Base-by-base conservation (phyloP, 257 asterid genomes). In the Nicotiana undulata region DNA sequence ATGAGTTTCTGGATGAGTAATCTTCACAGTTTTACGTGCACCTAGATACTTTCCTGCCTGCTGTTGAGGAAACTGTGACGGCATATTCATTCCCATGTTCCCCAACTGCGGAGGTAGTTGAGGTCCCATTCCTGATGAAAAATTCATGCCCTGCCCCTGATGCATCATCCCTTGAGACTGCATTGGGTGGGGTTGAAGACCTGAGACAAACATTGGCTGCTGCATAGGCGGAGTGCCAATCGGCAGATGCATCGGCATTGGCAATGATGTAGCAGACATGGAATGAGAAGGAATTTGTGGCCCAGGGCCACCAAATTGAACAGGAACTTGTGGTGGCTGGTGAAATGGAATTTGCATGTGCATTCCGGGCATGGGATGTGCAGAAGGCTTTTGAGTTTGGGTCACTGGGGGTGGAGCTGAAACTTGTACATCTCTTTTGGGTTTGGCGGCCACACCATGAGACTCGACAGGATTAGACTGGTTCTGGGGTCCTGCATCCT, bases 1-100 rank as follows among this genome's bases (percentile, higher is more conserved):
- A 81, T 90, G 94, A 80, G 98, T 93, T 0, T 91, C 95, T 22
- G 98, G 98, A 83, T 96, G 95, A 59, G 97, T 93, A 70, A 96
- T 93, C 90, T 96, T 96, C 83, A 94, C 96, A 66, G 92, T 67
- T 87, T 91, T 96, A 61, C 95, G 93, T 51, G 89, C 78, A 81
- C 86, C 79, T 9, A 86, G 79, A 77, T 52, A 89, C 60, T 85
- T 90, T 8, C 81, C 93, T 76, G 90, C 86, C 82, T 84, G 97
- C 84, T 89, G 98, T 76, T 88, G 97, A 76, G 92, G 87, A 84
- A 90, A 92, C 84, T 90, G 96, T 34, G 94, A 89, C 51, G 83
- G 74, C 90, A 93, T 82, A 77, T 65, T 89, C 51, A 95, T 87
- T 77, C 93, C 96, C 81, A 96, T 85, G 86, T 81, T 96, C 18